Conservation (phyloP, 257 asterid genomes). For the Rubia yunnanensis region DNA sequence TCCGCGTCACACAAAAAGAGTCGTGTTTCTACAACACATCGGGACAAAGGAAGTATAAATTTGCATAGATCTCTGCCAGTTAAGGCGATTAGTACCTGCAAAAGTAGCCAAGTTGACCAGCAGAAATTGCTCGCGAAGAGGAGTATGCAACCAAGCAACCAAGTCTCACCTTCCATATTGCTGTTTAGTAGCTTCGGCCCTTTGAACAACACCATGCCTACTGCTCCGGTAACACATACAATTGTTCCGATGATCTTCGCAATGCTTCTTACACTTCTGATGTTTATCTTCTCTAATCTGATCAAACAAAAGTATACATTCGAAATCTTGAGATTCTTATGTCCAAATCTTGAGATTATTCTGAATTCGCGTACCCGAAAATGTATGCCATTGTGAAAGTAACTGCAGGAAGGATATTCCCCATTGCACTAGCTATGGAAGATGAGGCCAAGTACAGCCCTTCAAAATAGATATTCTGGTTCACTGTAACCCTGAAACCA, state of each 20-base stretch:
- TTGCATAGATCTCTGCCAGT: too few species aligned
- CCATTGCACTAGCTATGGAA: conserved; percentile 33
- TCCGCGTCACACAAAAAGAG: too few species aligned
- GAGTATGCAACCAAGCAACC: conserved; percentile 59
- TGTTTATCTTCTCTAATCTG: conserved; percentile 49
- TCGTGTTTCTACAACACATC: too few species aligned
- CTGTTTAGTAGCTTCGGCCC: conserved; percentile 59
- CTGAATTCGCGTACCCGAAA: conserved; percentile 21
- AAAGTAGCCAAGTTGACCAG: conserved; percentile 54
- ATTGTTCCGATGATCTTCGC: conserved; percentile 51
- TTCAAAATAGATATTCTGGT: conserved; percentile 35
- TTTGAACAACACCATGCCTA: conserved; percentile 50
- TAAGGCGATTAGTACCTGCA: conserved; percentile 25
- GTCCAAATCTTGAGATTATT: too few species aligned
- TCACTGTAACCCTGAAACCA: conserved; percentile 29
- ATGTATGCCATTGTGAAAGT: conserved; percentile 31
- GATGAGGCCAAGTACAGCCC: conserved; percentile 37
- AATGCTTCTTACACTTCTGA: conserved; percentile 43
- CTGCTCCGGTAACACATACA: conserved; percentile 55
- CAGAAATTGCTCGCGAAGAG: conserved; percentile 39
- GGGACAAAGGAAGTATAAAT: too few species aligned
- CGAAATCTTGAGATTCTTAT: too few species aligned
- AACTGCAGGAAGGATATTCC: conserved; percentile 30
- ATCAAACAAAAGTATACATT: too few species aligned
- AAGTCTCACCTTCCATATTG: conserved; percentile 26